Evolutionary conservation across 208 protist genomes (phyloP).

Genomic region (Leishmania major): DNA sequence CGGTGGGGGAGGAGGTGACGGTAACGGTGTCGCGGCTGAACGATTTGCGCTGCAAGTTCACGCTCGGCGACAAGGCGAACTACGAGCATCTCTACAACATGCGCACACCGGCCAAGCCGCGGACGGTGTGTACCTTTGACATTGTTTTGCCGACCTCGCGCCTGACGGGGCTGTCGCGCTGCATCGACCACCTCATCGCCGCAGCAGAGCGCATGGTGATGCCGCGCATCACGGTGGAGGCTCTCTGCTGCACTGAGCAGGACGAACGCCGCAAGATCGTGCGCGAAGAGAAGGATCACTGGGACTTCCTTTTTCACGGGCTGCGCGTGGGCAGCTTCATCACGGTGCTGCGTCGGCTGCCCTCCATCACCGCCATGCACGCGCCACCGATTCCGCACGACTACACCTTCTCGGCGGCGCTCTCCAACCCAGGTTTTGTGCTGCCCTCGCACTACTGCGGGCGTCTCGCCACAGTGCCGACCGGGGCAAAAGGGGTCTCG

Average conservation of each 20-base stretch:
- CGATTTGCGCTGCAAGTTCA: constrained; percentile 77
- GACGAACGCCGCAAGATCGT: constrained; percentile 62
- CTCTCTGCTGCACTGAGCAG: constrained; percentile 65
- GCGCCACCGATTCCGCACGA: constrained; percentile 49
- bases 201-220: constrained; percentile 56
- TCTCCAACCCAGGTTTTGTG: constrained; percentile 76
- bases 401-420: constrained; percentile 71
- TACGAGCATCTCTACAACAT: constrained; percentile 88
- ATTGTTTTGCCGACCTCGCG: constrained; percentile 36
- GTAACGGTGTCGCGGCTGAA: constrained; percentile 74
- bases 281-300: constrained; percentile 78
- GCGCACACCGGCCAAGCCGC: constrained; percentile 60
- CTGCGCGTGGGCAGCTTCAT: constrained; percentile 69
- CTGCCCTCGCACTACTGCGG: constrained; percentile 80
- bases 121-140: constrained; percentile 66
- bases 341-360: constrained; percentile 44
- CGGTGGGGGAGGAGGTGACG: constrained; percentile 47
- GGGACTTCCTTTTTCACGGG: constrained; percentile 83
- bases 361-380: constrained; percentile 25
- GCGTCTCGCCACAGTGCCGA: constrained; percentile 76
- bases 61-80: constrained; percentile 58
- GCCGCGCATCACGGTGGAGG: constrained; percentile 76
- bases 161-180: constrained; percentile 58
- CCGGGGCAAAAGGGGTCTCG: constrained; percentile 52
- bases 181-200: constrained; percentile 71